Percentiles rank a stretch among this genome's conserved stretches.
These are phyloP conservation scores for Proliferodiscus dingleyae DNA, from an alignment of 2,329 filamentous ascomycete species.

Conservation along the genomic window DNA sequence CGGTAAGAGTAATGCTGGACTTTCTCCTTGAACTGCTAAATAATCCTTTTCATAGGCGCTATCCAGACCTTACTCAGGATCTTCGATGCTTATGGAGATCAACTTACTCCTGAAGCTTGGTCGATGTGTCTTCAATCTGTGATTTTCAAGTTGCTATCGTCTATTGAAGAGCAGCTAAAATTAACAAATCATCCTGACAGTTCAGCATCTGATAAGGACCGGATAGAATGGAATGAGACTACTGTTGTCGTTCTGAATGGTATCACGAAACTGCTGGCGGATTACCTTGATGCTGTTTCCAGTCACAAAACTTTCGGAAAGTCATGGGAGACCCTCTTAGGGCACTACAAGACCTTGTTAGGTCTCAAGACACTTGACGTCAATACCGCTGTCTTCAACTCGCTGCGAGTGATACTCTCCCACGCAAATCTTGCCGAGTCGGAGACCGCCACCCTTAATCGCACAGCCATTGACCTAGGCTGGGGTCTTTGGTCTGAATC, in stretches of 20 bases:
- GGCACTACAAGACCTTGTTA: constrained; percentile 60
- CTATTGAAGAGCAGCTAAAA: constrained; percentile 56
- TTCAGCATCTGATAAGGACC: constrained; percentile 36
- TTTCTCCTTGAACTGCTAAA: too few relatives aligned
- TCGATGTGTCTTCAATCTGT: constrained; percentile 76
- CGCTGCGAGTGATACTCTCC: constrained; percentile 58
- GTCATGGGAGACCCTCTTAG: constrained; percentile 71
- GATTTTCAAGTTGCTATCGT: constrained; percentile 70
- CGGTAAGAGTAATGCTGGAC: too few relatives aligned
- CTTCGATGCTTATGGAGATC: constrained; percentile 84
- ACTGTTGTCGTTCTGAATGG: constrained; percentile 70
- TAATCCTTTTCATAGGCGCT: constrained; percentile 56
- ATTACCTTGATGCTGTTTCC: constrained; percentile 70
- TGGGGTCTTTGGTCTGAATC: constrained; percentile 68
- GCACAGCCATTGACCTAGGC: constrained; percentile 51
- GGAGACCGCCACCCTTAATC: constrained; percentile 25
- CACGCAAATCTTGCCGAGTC: constrained; percentile 40
- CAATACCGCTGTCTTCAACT: constrained; percentile 66
- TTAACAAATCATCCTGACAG: constrained; percentile 33
- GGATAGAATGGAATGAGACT: constrained; percentile 66
- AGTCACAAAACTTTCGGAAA: constrained; percentile 61
- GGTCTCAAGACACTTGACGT: constrained; percentile 63
- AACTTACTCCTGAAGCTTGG: constrained; percentile 74
- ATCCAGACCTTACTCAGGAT: constrained; percentile 89
- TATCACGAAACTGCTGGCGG: constrained; percentile 66